A percentile compares a stretch with the other conserved stretches of the same genome.
Evolutionary conservation across 164 flowering plant genomes (phyloP).

Genomic region (Liriodendron chinense): DNA sequence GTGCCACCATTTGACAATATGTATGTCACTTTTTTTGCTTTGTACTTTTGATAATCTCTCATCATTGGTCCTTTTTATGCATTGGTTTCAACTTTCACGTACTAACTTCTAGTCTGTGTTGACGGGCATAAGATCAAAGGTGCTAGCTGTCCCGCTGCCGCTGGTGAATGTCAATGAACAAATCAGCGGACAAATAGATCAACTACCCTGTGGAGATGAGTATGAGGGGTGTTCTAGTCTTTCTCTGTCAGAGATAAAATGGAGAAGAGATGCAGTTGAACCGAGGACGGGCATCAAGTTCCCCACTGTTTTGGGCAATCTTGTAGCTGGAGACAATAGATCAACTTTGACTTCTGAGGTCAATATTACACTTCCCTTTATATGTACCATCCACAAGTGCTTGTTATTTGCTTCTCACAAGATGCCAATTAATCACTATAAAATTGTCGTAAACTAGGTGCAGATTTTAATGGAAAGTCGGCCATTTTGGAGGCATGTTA

Average conservation of each 20-base stretch:
- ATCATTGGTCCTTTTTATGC: background rate
- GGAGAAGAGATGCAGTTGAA: slow-evolving; percentile 57
- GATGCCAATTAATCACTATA: too few relatives aligned
- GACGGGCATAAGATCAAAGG: slow-evolving; percentile 41
- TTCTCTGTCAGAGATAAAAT: slow-evolving; percentile 40
- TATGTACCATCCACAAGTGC: background rate
- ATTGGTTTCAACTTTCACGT: background rate
- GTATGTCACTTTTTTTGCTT: slow-evolving; percentile 39
- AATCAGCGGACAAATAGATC: slow-evolving; percentile 36
- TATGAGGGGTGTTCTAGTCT: slow-evolving; percentile 37
- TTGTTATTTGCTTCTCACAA: slow-evolving; percentile 5
- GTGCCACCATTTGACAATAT: slow-evolving; percentile 62
- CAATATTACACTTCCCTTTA: background rate
- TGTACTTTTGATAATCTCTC: background rate
- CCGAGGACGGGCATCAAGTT: slow-evolving; percentile 89
- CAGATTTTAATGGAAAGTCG: too few relatives aligned
- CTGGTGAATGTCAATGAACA: slow-evolving; percentile 38
- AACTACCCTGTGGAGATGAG: slow-evolving; percentile 48
- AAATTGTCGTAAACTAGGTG: too few relatives aligned
- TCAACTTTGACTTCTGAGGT: slow-evolving; percentile 62
- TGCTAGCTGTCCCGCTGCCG: slow-evolving; percentile 48
- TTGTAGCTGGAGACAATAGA: slow-evolving; percentile 24
- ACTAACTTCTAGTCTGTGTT: slow-evolving; percentile 10
- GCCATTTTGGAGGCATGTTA: too few relatives aligned
- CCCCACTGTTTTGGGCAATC: slow-evolving; percentile 32